phyloP scores from a whole-genome alignment of 2,329 filamentous ascomycete genomes.

The Endoconidiophora polonica region DNA sequence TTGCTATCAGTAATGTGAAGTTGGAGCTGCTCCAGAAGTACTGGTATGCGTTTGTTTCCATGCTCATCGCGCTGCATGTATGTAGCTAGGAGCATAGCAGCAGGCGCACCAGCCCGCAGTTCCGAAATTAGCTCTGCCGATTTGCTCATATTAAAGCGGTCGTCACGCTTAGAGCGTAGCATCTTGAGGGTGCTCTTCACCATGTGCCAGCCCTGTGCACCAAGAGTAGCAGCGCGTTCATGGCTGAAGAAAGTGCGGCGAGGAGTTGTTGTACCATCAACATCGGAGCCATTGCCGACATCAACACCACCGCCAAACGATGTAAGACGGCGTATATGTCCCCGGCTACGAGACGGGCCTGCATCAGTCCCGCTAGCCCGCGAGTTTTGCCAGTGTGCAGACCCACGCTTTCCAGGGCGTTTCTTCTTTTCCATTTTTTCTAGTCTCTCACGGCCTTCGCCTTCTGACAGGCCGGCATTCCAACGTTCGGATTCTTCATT shows the following conservation, averaged over 20 bases:
- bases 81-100: constrained; percentile 83
- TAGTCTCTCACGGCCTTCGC: constrained; percentile 51
- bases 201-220: constrained; percentile 77
- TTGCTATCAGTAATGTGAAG: constrained; percentile 68
- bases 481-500: constrained; percentile 39
- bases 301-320: constrained; percentile 40
- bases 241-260: constrained; percentile 39
- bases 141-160: constrained; percentile 84
- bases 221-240: constrained; percentile 55
- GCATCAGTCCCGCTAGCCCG: constrained; percentile 10
- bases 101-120: constrained; percentile 77
- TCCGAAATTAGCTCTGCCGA: constrained; percentile 95
- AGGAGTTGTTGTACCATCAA: constrained; percentile 37
- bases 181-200: constrained; percentile 77
- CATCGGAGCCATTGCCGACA: constrained; percentile 37
- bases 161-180: constrained; percentile 65
- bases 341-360: constrained; percentile 17
- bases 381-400: constrained; percentile 13
- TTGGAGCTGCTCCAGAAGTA: constrained; percentile 87
- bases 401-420: constrained; percentile 3
- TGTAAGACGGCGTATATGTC: constrained; percentile 49
- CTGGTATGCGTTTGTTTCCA: constrained; percentile 84
- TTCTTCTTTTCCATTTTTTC: constrained; percentile 23
- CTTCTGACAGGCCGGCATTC: constrained; percentile 42
- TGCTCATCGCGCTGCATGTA: constrained; percentile 98